Base-by-base conservation (phyloP, 805 yeast species). In the Vanderwaltozyma polyspora region DNA sequence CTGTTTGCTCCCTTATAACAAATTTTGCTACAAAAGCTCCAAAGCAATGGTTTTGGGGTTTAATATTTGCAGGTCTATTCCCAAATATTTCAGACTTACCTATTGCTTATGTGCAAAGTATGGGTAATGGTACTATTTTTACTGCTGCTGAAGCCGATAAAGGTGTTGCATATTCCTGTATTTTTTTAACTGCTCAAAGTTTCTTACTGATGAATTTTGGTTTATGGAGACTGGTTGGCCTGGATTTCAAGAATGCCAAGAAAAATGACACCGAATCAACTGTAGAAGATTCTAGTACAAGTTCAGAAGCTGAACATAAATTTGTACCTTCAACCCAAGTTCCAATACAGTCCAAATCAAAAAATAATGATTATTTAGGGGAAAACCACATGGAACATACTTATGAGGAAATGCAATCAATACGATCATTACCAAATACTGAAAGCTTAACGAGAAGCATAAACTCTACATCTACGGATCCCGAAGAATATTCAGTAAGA, bases 41-140 rank as follows among this genome's bases (percentile, higher is more conserved):
- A 3, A 69, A 67, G 38, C 58, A 69, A 25, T 84, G 93, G 89
- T 60, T 68, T 18, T 91, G 94, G 34, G 94, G 94, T 0, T 51
- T 79, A 14, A 41, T 79, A 6, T 68, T 78, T 19, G 84, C 81
- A 8, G 85, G 89, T 0, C 62, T 80, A 21, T 73, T 83, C 49
- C 87, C 86, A 29, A 84, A 84, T 49, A 74, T 79, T 29, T 73
- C 86, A 12, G 94, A 84, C 58, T 64, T 84, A 36, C 94, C 95
- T 0, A 80, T 84, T 44, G 94, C 94, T 0, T 85, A 84, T 45
- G 54, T 77, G 25, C 84, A 78, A 48, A 79, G 89, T 3, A 59
- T 84, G 49, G 77, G 81, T 18, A 63, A 68, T 13, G 76, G 85
- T 1, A 61, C 71, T 1, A 58, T 67, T 6, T 76, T 85, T 45